Evolutionary conservation across 1,284 basidiomycete genomes (phyloP).

Genomic region (Takashimella tepidaria): DNA sequence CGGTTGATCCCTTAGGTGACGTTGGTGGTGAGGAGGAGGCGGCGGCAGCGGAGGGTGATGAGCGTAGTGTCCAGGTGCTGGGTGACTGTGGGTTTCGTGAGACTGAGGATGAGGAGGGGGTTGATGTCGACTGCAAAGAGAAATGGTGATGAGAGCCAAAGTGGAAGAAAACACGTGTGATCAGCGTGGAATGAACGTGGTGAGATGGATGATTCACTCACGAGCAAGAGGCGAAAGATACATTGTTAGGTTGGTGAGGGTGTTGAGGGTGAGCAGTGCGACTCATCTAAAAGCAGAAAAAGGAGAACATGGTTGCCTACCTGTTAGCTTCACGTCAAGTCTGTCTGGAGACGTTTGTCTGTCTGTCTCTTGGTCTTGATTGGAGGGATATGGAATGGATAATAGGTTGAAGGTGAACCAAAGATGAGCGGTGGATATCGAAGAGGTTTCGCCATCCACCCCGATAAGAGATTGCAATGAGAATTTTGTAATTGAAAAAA

Average conservation of each 20-base stretch:
- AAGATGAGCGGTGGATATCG: too few species aligned
- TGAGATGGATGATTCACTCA: background rate
- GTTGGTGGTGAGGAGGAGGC: background rate
- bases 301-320: background rate
- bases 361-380: slow-evolving; percentile 63
- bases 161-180: background rate
- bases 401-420: too few species aligned
- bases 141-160: background rate
- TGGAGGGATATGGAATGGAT: slow-evolving; percentile 58
- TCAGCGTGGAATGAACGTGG: background rate
- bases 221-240: background rate
- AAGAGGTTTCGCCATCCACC: too few species aligned
- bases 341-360: slow-evolving; percentile 6
- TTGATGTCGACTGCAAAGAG: background rate
- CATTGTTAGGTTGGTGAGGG: background rate
- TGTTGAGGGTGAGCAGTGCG: background rate
- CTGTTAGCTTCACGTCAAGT: slow-evolving; percentile 43
- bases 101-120: background rate
- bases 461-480: too few species aligned
- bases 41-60: too few species aligned
- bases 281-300: background rate
- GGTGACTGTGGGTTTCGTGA: background rate
- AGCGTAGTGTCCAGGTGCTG: background rate
- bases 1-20: background rate
- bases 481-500: too few species aligned